Percentiles rank a stretch among this genome's conserved stretches.
Evolutionary conservation across 352 stramenopile genomes (phyloP).

Genomic region (Phytophthora kernoviae): DNA sequence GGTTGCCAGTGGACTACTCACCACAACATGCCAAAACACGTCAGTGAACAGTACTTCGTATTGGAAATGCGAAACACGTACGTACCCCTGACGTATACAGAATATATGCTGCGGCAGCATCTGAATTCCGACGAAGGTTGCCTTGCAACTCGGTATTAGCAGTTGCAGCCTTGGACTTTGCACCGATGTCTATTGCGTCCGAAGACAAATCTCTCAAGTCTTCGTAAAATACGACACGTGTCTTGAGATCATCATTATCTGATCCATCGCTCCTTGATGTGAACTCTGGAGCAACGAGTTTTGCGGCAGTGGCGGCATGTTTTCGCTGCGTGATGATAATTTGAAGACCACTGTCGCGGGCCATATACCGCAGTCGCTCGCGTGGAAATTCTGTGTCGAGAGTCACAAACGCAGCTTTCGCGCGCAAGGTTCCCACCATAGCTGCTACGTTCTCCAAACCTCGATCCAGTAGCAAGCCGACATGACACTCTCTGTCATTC

Average conservation of each 20-base stretch:
- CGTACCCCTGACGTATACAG: constrained; percentile 75
- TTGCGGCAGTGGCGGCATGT: constrained; percentile 20
- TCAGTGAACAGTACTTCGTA: not conserved
- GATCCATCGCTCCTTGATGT: not conserved
- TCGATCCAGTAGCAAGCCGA: constrained; percentile 51
- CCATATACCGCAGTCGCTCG: constrained; percentile 57
- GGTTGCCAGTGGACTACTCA: constrained; percentile 56
- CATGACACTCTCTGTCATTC: constrained; percentile 18
- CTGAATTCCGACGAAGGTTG: not conserved
- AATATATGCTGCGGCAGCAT: constrained; percentile 43
- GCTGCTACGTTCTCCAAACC: constrained; percentile 47
- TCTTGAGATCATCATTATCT: constrained; percentile 4
- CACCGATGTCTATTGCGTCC: not conserved
- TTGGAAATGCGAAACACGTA: not conserved
- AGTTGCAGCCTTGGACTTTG: not conserved
- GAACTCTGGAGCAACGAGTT: constrained; percentile 12
- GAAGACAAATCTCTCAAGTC: constrained; percentile 17
- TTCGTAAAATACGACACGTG: constrained; percentile 39
- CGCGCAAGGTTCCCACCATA: constrained; percentile 46
- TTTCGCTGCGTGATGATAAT: constrained; percentile 48
- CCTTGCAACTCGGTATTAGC: not conserved
- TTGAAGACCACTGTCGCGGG: constrained; percentile 41
- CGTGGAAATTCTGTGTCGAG: constrained; percentile 53
- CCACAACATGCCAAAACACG: not conserved
- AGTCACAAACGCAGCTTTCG: constrained; percentile 45